Base-by-base conservation (phyloP, 345 rosid species). In the Theobroma cacao region DNA sequence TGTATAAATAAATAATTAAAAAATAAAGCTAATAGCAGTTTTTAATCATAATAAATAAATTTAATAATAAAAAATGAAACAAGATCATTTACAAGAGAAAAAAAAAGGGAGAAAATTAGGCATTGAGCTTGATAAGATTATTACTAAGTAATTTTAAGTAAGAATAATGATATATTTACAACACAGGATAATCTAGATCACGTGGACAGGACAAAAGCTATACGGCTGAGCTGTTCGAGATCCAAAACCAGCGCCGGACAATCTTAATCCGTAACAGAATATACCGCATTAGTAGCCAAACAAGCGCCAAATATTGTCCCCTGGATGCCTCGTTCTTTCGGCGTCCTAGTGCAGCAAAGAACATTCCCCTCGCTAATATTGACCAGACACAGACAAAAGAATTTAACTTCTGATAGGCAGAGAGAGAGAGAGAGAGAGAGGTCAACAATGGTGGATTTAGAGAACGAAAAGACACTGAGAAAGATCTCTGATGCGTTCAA, bases 401-500 rank as follows among this genome's bases (percentile, higher is more conserved):
- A 9, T 34, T 36, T 34, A 20, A 18, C 26, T 7, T 30, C 3
- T 0, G n/a, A 12, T 5, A 10, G 61, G 20, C 7, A 58, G 68
- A 28, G 12, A 33, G 8, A 65, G 12, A 9, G 7, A 62, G 67
- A 30, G 38, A 18, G 36, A 11, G 47, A 72, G 31, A 50, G 62
- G 55, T 73, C 59, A 28, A 10, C 33, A 33, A 90, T 89, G 94
- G 92, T 87, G 80, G 84, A 72, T 69, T 77, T 67, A 40, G 85
- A 71, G 33, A 72, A 75, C 58, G 88, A 83, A 26, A 94, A 81
- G 77, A 90, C 90, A 17, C 86, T 94, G 63, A 81, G 87, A 38
- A 89, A 84, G 80, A 94, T 92, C 63, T 79, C 97, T 18, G 88
- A 78, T 22, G 87, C 98, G 33, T 93, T 94, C 84, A 89, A 83